These are phyloP conservation scores for Ophiostoma sp. DNA, from an alignment of 2,329 filamentous ascomycete genomes.

Conservation along the genomic window DNA sequence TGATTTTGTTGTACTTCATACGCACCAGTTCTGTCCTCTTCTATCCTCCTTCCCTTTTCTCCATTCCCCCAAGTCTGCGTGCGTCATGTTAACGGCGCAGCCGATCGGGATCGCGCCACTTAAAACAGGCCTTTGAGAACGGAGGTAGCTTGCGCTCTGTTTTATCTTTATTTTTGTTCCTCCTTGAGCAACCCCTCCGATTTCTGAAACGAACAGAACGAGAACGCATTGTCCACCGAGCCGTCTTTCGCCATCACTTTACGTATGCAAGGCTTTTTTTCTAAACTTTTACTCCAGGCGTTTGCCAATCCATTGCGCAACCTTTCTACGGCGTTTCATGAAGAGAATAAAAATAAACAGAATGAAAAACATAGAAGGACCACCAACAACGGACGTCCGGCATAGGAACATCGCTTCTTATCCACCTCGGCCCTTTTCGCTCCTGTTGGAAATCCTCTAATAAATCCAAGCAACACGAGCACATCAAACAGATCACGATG, in stretches of 20 bases:
- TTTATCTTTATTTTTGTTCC: not conserved
- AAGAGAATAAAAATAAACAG: not conserved
- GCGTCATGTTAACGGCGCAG: conserved; percentile 10
- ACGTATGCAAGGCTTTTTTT: not conserved
- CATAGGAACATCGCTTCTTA: not conserved
- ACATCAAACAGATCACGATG: not conserved
- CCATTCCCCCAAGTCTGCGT: not conserved
- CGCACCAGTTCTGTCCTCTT: not conserved
- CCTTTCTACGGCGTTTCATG: not conserved
- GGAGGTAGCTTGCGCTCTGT: not conserved
- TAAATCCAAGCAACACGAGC: not conserved
- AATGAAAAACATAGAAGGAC: not conserved
- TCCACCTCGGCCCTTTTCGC: not conserved
- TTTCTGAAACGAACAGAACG: not conserved
- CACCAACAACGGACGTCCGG: conserved; percentile 1
- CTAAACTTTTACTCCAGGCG: not conserved
- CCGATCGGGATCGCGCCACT: not conserved
- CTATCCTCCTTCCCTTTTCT: not conserved
- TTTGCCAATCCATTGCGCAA: not conserved
- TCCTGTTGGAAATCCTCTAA: not conserved
- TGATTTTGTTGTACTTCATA: not conserved
- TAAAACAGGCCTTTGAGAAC: not conserved
- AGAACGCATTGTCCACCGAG: not conserved
- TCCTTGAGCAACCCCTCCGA: not conserved
- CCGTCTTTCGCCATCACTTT: not conserved